phyloP scores from a whole-genome alignment of 1,284 basidiomycete species.

The Volvariella volvacea region DNA sequence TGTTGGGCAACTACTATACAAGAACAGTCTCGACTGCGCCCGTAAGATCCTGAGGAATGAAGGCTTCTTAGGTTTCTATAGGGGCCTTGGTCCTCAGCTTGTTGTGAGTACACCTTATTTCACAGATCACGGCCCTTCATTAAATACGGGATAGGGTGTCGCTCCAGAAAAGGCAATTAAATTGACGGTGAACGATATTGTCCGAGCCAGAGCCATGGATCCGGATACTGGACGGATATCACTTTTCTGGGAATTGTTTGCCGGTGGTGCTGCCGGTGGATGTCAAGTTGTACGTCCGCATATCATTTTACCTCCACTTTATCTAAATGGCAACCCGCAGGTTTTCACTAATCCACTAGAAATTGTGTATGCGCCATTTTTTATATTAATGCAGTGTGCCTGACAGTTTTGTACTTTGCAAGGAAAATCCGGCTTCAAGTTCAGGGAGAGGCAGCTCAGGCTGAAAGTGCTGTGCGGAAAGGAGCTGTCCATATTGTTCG shows the following conservation, averaged over 20 bases:
- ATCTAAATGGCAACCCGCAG: constrained; percentile 30
- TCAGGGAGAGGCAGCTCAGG: constrained; percentile 90
- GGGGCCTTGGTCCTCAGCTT: constrained; percentile 92
- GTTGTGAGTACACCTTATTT: constrained; percentile 47
- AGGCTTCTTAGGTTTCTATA: constrained; percentile 92
- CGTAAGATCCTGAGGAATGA: constrained; percentile 94
- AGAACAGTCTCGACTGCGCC: constrained; percentile 92
- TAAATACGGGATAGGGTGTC: constrained; percentile 64
- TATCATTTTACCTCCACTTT: constrained; percentile 2
- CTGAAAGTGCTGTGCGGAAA: constrained; percentile 70
- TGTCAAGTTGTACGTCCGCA: constrained; percentile 87
- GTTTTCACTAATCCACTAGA: constrained; percentile 95
- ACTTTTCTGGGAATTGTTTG: constrained; percentile 81
- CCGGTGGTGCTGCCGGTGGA: constrained; percentile 91
- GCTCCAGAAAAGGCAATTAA: constrained; percentile 99
- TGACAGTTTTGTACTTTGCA: constrained; percentile 12
- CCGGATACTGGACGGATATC: constrained; percentile 93
- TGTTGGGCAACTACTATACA: constrained; percentile 91
- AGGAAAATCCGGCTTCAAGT: constrained; percentile 97
- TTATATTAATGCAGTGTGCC: constrained; percentile 7
- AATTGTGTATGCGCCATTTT: constrained; percentile 61
- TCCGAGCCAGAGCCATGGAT: constrained; percentile 81
- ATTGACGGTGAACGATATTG: constrained; percentile 91
- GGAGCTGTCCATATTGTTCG: constrained; percentile 92
- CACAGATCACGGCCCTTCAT: constrained; percentile 1